A percentile compares a stretch with the other conserved stretches of the same genome.
These are phyloP conservation scores for Artemisia argyi DNA, from an alignment of 129 eudicot genomes.

Conservation along the genomic window DNA sequence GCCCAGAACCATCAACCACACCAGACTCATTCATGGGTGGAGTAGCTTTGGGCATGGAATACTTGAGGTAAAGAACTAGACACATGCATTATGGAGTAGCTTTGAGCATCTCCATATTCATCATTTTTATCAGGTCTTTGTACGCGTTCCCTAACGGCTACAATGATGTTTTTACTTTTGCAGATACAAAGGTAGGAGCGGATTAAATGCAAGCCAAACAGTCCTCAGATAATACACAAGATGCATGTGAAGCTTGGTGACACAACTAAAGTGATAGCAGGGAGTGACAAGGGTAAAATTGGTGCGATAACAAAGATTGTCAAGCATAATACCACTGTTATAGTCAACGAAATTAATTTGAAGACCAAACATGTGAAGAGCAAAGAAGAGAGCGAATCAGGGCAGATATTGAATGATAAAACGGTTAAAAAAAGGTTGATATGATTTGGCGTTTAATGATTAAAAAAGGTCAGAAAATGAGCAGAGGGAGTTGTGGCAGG, in stretches of 20 bases:
- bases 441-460: background rate
- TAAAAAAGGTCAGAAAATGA: background rate
- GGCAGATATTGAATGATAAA: constrained; percentile 46
- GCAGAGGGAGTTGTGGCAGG: background rate
- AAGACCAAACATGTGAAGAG: constrained; percentile 93
- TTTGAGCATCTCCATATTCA: no score
- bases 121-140: no score
- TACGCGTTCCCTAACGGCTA: no score
- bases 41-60: constrained; percentile 97
- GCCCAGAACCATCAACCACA: constrained; percentile 87
- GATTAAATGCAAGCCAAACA: constrained; percentile 93
- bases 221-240: constrained; percentile 82
- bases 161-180: constrained; percentile 4
- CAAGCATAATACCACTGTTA: constrained; percentile 73
- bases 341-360: constrained; percentile 75
- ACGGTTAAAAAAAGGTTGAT: background rate
- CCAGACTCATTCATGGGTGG: constrained; percentile 88
- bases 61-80: constrained; percentile 86
- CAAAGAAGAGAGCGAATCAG: constrained; percentile 77
- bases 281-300: constrained; percentile 82
- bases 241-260: constrained; percentile 97
- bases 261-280: constrained; percentile 89
- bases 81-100: constrained; percentile 87
- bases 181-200: constrained; percentile 94
- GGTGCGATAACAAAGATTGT: constrained; percentile 71